Conservation (phyloP, 2,329 filamentous ascomycete species). For the Alternaria infectoria region DNA sequence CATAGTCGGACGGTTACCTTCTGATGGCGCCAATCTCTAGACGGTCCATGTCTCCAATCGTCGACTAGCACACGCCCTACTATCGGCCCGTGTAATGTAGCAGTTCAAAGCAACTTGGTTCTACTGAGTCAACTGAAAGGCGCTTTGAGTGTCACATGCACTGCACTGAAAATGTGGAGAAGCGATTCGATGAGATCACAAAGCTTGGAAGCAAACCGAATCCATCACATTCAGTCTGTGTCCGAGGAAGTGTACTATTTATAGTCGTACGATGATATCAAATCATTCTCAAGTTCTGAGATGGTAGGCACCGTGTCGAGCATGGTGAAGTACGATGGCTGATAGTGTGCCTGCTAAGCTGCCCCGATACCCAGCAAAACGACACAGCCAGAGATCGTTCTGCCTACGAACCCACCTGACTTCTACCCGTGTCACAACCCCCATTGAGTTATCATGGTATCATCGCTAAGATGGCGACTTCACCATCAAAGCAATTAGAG, state of each 20-base stretch:
- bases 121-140: background rate
- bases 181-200: background rate
- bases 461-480: conserved; percentile 45
- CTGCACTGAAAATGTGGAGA: background rate
- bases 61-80: background rate
- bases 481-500: conserved; percentile 57
- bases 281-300: background rate
- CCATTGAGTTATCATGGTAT: background rate
- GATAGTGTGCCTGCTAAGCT: background rate
- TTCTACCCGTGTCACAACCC: background rate
- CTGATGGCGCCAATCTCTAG: conserved; percentile 28
- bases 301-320: background rate
- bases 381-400: background rate
- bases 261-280: background rate
- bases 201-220: background rate
- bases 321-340: background rate
- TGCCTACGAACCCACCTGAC: background rate
- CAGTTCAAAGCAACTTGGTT: background rate
- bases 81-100: background rate
- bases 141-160: background rate
- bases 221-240: background rate
- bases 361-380: background rate
- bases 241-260: background rate
- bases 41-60: background rate
- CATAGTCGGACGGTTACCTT: conserved; percentile 66